Base-by-base conservation (phyloP, 352 stramenopile genomes). In the Globisporangium radiosum region DNA sequence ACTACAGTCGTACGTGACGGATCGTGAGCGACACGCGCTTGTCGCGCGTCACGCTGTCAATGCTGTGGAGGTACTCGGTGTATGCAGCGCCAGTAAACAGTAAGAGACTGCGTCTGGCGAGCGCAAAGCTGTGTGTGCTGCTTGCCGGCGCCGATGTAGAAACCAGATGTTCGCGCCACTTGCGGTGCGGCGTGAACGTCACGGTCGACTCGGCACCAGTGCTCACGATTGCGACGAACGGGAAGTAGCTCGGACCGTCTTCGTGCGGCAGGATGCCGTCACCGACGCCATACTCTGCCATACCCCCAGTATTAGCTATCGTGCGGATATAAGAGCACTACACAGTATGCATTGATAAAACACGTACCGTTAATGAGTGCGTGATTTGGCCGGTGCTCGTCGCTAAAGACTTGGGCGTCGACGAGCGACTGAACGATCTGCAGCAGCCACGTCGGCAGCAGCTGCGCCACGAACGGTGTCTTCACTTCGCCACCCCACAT, bases 401-500 rank as follows among this genome's bases (percentile, higher is more conserved):
- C 47, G 10, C n/a, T 51, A 56, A 89, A 91, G 13, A 91, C 56
- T 9, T 66, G 67, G 10, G 66, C 65, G 53, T 81, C 75, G 14
- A 88, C 71, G 8, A 89, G 69, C 25, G 64, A 56, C 40, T 79
- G 57, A 9, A 65, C 71, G 39, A 91, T 80, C 59, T 85, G 72
- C 53, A 61, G 54, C 9, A 90, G 56, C 81, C 81, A 90, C 42
- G 52, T 52, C 36, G 81, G 78, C 48, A 89, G 62, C 8, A 67
- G 63, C 49, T 75, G 62, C 7, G 73, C 64, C 0, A 55, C 47
- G 61, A 87, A 89, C 13, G 73, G 77, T 8, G 54, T 43, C 44
- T 75, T 85, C 39, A 91, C 81, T 54, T 85, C 65, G 49, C 81
- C 81, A 55, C 81, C 78, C 69, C 73, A 85, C 68, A 87, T 85